Evolutionary conservation across 305 asterid species (phyloP).

Genomic region (Salvia sclarea): DNA sequence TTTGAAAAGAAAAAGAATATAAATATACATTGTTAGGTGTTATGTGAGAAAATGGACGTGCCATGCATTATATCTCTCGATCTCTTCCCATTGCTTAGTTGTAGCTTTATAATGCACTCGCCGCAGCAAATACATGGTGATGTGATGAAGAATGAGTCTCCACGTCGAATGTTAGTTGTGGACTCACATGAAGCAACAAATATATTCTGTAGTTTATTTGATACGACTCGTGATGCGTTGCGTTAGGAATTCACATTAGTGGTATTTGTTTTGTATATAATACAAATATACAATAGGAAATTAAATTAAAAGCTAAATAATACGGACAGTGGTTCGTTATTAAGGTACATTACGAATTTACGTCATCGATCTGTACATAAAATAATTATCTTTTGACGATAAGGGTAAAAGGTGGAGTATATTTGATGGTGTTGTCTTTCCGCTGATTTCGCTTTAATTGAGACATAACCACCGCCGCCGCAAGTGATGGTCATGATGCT

Average conservation of each 20-base stretch:
- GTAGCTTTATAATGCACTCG: constrained; percentile 3
- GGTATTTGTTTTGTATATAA: neutral
- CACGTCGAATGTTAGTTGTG: constrained; percentile 7
- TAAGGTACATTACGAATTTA: too few relatives aligned
- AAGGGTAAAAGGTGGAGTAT: neutral
- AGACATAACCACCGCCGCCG: neutral
- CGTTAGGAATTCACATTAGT: neutral
- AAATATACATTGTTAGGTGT: neutral
- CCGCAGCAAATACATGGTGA: too few relatives aligned
- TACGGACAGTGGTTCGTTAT: too few relatives aligned
- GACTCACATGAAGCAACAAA: neutral
- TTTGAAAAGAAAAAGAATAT: neutral
- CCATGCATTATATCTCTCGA: constrained; percentile 31
- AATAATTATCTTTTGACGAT: too few relatives aligned
- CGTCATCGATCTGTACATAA: too few relatives aligned
- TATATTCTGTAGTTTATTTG: neutral
- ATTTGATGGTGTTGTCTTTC: neutral
- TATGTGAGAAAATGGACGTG: constrained; percentile 23
- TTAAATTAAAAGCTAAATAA: too few relatives aligned
- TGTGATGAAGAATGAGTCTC: constrained; percentile 12
- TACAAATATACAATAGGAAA: too few relatives aligned
- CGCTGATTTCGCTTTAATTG: constrained; percentile 30
- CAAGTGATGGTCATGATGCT: neutral
- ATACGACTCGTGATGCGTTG: neutral
- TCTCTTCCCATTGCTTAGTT: constrained; percentile 18